Evolutionary conservation across 257 asterid species (phyloP), one percentile per base, ranked within the genome.

Genomic region (Datura wrightii): DNA sequence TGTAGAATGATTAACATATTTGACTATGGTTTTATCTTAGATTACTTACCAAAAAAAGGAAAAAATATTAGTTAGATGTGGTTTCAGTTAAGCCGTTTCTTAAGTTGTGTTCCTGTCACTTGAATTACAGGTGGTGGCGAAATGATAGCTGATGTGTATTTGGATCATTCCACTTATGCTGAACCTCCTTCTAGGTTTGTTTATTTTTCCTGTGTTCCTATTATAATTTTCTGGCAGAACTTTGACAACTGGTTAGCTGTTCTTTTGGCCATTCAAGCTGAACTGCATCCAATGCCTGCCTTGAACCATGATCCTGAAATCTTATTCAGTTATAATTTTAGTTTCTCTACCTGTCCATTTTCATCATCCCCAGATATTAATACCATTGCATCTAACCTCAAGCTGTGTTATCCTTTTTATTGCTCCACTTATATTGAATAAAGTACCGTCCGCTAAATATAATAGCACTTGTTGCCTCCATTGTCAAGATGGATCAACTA

Each of bases 171-270:
- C 6, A 97, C 98, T 16, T 97, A 88, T 87, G 99, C 98, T 83
- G 98, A 93, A 86, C 98, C 97, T 78, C 99, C 99, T 36, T 95
- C 97, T 70, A 93, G 96, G 99, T 94, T 83, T 89, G 95, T 85
- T 46, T 58, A 86, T 58, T 65, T 67, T 66, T 66, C 76, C 39
- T 18, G 76, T 79, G 70, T 76, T 83, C 70, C 72, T 78, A 34
- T 18, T 52, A 52, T 48, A 79, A 34, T 52, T 78, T 52, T 78
- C 82, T 78, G 82, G 48, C 34, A 78, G 31, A 31, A 78, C 82
- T 50, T 50, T 52, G 16, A 78, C 82, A 8, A 15, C 48, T 50
- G 52, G n/a, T 36, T 14, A 52, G 13, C 62, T 78, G 31, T 14
- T 78, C 42, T 52, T 52, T 78, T 78, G 31, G 7, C 46, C 82